Evolutionary conservation across 1,284 basidiomycete genomes (phyloP), one percentile per base, ranked within the genome.

Genomic region (Butyriboletus appendiculatus): DNA sequence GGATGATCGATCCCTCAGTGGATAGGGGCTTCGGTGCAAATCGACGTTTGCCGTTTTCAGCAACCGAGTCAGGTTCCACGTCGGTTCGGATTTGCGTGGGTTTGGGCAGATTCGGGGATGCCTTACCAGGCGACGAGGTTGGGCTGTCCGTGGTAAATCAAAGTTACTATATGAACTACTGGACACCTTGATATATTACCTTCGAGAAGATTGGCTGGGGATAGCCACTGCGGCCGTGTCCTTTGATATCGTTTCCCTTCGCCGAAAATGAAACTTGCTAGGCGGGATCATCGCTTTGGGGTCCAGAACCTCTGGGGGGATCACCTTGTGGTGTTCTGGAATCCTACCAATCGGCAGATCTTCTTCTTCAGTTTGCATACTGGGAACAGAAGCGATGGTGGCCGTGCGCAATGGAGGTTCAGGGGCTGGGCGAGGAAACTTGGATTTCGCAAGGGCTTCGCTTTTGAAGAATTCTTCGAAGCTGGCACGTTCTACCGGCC

Each of bases 381-480:
- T 68, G 20, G 53, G 40, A 55, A 30, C 49, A 11, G 62, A 55
- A 10, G 56, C 45, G 9, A 60, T 56, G 8, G 48, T 32, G 5
- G 55, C 49, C 15, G 48, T 26, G 10, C 55, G 64, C 2, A 41
- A 59, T n/a, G 63, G 58, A 16, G 64, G 56, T 20, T 63, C 61
- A 12, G 69, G 61, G 3, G 62, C 62, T 55, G 74, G 81, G 62
- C 70, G 79, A 58, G 85, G 84, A 62, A 89, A 88, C 73, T 90
- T 92, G 41, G 84, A 87, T 58, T 86, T 90, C n/a, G 84, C 86
- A 66, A 94, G 79, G 8, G 92, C 92, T n/a, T 79, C 81, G 59
- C 86, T 89, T 40, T 78, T 78, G 68, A 99, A 99, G 73, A 98
- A 98, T 45, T 95, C 92, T 12, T 96, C 92, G 64, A 96, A 99